These are phyloP conservation scores for Penicillium psychrofluorescens DNA, from an alignment of 495 filamentous ascomycete species.

Conservation along the genomic window DNA sequence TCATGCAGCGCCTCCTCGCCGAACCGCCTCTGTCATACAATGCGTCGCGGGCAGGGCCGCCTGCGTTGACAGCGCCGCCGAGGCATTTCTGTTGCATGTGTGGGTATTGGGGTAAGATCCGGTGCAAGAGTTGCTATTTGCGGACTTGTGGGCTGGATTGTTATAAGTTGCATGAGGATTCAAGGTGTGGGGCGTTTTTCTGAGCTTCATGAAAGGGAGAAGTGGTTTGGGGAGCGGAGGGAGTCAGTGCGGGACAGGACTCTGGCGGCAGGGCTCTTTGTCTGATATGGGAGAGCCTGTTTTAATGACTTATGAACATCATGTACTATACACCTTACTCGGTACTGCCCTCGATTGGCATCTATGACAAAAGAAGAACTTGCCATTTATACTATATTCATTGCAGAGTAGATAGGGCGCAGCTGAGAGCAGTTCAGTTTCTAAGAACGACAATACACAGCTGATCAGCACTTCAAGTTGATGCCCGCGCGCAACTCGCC, in stretches of 20 bases:
- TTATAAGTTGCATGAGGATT: slow-evolving; percentile 71
- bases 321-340: too few species aligned
- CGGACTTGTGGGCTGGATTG: slow-evolving; percentile 79
- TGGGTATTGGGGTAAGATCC: slow-evolving; percentile 85
- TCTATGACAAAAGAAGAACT: too few species aligned
- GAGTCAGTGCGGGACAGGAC: too few species aligned
- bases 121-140: slow-evolving; percentile 76
- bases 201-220: slow-evolving; percentile 4
- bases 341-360: too few species aligned
- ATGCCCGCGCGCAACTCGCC: slow-evolving; percentile 75
- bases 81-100: slow-evolving; percentile 81
- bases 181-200: slow-evolving; percentile 62
- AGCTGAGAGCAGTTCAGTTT: too few species aligned
- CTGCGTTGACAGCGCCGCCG: slow-evolving; percentile 45
- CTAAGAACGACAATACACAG: background rate
- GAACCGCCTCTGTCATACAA: slow-evolving; percentile 74
- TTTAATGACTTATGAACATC: too few species aligned
- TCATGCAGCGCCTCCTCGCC: slow-evolving; percentile 60
- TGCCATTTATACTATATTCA: too few species aligned
- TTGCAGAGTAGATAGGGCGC: too few species aligned
- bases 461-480: slow-evolving; percentile 69
- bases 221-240: too few species aligned
- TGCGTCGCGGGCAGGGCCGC: slow-evolving; percentile 59
- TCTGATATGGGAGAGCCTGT: too few species aligned
- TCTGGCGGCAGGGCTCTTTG: too few species aligned